Evolutionary conservation across 2,329 filamentous ascomycete genomes (phyloP).

Genomic region (Venturiaceae sp.): DNA sequence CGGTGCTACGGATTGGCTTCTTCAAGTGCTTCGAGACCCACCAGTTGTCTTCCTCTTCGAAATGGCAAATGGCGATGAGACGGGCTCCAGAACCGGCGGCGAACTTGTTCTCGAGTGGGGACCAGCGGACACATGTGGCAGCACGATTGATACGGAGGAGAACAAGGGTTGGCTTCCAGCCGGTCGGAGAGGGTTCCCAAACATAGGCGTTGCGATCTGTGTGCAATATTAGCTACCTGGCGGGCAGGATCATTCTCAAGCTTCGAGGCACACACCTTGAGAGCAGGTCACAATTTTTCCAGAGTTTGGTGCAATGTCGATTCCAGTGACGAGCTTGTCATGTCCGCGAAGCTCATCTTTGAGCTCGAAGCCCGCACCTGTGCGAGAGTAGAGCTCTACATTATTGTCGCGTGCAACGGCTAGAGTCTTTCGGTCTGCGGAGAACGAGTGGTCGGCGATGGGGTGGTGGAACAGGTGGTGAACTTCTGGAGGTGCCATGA

Average conservation of each 20-base stretch:
- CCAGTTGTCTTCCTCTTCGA: constrained; percentile 99
- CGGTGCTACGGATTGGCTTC: constrained; percentile 96
- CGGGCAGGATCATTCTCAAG: background rate
- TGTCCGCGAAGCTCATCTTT: constrained; percentile 92
- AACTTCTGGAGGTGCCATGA: constrained; percentile 83
- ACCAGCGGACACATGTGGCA: constrained; percentile 95
- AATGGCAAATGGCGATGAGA: constrained; percentile 95
- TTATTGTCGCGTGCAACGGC: constrained; percentile 85
- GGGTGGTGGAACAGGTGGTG: constrained; percentile 95
- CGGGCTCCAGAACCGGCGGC: constrained; percentile 93
- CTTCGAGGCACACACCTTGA: constrained; percentile 52
- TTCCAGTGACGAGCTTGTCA: constrained; percentile 92
- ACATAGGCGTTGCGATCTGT: constrained; percentile 94
- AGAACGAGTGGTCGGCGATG: constrained; percentile 97
- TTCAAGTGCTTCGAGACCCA: constrained; percentile 99
- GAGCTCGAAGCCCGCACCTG: constrained; percentile 66
- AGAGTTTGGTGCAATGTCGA: constrained; percentile 85
- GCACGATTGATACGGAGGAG: constrained; percentile 94
- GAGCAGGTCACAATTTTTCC: constrained; percentile 97
- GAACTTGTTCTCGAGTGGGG: constrained; percentile 92
- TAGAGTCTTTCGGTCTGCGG: constrained; percentile 75
- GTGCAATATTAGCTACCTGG: background rate
- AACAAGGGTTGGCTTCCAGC: constrained; percentile 95
- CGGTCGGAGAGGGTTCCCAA: constrained; percentile 86
- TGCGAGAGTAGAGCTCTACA: constrained; percentile 76